Percentiles rank a stretch among this genome's conserved stretches.
These are phyloP conservation scores for Ophidiomyces ophidiicola DNA, from an alignment of 2,329 filamentous ascomycete genomes.

Conservation along the genomic window DNA sequence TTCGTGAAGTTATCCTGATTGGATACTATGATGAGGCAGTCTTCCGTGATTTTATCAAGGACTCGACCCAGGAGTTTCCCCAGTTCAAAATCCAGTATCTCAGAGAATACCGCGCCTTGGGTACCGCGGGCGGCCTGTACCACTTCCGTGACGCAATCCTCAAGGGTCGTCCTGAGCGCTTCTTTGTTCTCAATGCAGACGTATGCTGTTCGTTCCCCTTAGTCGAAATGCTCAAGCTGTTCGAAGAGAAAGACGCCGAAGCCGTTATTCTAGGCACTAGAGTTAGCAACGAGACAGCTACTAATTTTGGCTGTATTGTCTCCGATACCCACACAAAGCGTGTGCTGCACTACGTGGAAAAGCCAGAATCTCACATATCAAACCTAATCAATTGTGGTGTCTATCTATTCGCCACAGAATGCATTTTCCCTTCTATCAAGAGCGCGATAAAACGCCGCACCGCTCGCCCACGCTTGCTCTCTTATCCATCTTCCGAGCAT, in stretches of 20 bases:
- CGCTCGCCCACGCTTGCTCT: constrained; percentile 77
- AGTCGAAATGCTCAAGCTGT: constrained; percentile 86
- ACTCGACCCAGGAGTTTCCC: constrained; percentile 71
- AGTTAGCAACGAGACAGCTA: constrained; percentile 79
- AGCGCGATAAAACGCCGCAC: constrained; percentile 90
- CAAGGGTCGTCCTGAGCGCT: constrained; percentile 84
- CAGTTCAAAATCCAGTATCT: constrained; percentile 87
- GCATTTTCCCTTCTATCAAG: constrained; percentile 91
- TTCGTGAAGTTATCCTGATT: constrained; percentile 94
- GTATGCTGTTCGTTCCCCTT: constrained; percentile 98
- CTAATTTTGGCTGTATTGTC: constrained; percentile 96
- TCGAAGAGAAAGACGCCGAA: constrained; percentile 89
- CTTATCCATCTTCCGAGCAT: constrained; percentile 94
- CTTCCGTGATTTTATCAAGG: constrained; percentile 97
- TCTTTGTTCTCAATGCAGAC: constrained; percentile 96
- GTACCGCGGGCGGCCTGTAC: constrained; percentile 92
- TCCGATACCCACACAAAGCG: constrained; percentile 86
- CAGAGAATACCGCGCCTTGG: constrained; percentile 90
- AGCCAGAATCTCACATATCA: constrained; percentile 92
- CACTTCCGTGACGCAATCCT: constrained; percentile 98
- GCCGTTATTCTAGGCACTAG: constrained; percentile 90
- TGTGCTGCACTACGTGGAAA: constrained; percentile 97
- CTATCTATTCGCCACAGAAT: constrained; percentile 90
- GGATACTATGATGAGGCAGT: constrained; percentile 97
- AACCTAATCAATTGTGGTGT: constrained; percentile 99